Evolutionary conservation across 805 yeast species (phyloP).

Genomic region (Pichia thaimueangensis): DNA sequence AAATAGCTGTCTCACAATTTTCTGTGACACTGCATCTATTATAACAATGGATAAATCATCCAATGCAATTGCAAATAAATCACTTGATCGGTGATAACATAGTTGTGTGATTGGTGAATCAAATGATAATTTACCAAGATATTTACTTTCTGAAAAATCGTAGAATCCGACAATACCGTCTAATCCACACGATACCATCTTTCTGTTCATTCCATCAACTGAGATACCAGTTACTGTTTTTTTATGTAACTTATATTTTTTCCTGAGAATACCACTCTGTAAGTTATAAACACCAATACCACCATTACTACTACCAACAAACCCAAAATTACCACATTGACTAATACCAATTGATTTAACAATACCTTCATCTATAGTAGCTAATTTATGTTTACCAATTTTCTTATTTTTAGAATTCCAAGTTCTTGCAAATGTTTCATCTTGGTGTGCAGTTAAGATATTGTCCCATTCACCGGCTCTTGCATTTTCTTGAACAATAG

Average conservation of each 20-base stretch:
- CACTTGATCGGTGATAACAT: constrained; percentile 76
- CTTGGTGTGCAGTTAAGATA: constrained; percentile 80
- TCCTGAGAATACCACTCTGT: constrained; percentile 83
- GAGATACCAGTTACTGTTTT: constrained; percentile 84
- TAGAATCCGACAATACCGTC: constrained; percentile 88
- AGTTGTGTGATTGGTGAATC: constrained; percentile 73
- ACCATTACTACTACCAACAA: constrained; percentile 85
- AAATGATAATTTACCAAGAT: constrained; percentile 58
- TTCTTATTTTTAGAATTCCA: constrained; percentile 81
- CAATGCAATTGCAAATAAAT: constrained; percentile 74
- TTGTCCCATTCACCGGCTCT: constrained; percentile 93
- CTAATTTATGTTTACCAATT: constrained; percentile 66
- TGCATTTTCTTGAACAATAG: constrained; percentile 64
- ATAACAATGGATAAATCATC: constrained; percentile 84
- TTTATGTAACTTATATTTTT: constrained; percentile 62
- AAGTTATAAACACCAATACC: constrained; percentile 80
- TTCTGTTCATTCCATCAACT: constrained; percentile 83
- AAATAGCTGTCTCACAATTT: constrained; percentile 75
- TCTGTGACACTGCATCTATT: constrained; percentile 74
- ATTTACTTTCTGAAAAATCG: constrained; percentile 68
- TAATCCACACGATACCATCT: constrained; percentile 78
- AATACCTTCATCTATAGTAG: constrained; percentile 70
- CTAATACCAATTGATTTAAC: constrained; percentile 76
- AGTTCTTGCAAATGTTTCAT: constrained; percentile 76
- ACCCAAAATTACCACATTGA: constrained; percentile 91